Percentiles rank a stretch among this genome's conserved stretches.
Evolutionary conservation across 192 early-diverging fungal species (phyloP).

Genomic region (Backusella luteola): DNA sequence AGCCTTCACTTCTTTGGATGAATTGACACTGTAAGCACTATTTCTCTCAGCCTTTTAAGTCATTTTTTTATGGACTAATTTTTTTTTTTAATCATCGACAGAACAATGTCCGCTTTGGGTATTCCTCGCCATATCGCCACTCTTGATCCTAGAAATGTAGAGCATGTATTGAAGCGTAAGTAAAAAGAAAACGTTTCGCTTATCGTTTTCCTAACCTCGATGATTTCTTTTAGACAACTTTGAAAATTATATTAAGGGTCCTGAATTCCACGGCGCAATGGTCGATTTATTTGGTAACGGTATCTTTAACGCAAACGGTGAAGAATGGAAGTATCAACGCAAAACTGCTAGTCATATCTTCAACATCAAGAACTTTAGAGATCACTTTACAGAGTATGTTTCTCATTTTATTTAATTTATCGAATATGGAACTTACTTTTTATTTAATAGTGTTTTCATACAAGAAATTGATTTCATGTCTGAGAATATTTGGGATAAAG

Average conservation of each 20-base stretch:
- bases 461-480: slow-evolving; percentile 35
- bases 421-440: neutral
- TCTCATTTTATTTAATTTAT: neutral
- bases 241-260: slow-evolving; percentile 43
- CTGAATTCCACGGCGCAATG: slow-evolving; percentile 46
- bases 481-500: slow-evolving; percentile 25
- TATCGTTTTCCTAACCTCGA: neutral
- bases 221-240: slow-evolving; percentile 25
- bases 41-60: neutral
- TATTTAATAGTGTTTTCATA: slow-evolving; percentile 31
- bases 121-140: slow-evolving; percentile 35
- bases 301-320: slow-evolving; percentile 74
- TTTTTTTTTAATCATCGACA: neutral
- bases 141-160: slow-evolving; percentile 35
- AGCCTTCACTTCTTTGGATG: neutral
- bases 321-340: slow-evolving; percentile 59
- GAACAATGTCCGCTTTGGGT: slow-evolving; percentile 31
- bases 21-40: slow-evolving; percentile 15
- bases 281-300: slow-evolving; percentile 62
- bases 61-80: neutral
- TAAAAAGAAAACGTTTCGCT: neutral
- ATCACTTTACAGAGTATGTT: slow-evolving; percentile 38
- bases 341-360: slow-evolving; percentile 46
- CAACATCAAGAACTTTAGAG: slow-evolving; percentile 40
- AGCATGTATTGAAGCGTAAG: slow-evolving; percentile 40